Conservation (phyloP, 2,329 filamentous ascomycete genomes). For the Sarocladium strictum region DNA sequence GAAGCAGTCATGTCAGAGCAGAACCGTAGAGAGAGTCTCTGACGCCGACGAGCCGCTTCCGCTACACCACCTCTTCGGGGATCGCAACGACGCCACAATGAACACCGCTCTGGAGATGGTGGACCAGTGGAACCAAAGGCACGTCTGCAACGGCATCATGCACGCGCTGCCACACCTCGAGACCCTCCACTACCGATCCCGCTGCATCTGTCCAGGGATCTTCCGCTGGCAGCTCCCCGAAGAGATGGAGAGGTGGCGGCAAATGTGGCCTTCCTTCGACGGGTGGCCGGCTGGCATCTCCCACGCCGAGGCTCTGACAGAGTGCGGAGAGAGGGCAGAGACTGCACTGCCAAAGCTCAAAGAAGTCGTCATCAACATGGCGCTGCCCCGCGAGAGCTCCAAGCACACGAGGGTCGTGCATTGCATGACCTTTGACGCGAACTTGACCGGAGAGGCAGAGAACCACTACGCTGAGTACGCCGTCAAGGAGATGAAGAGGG, state of each 20-base stretch:
- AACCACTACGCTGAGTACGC: background rate
- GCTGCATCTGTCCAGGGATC: background rate
- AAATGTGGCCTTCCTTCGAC: too few relatives aligned
- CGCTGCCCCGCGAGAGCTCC: background rate
- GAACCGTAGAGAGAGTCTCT: background rate
- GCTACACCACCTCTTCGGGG: background rate
- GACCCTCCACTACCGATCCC: background rate
- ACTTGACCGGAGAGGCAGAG: background rate
- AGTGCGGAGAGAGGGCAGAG: background rate
- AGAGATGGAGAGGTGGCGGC: background rate
- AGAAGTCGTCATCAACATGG: constrained; percentile 2
- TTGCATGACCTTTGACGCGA: background rate
- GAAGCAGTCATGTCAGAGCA: background rate
- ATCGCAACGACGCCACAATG: background rate
- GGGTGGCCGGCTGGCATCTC: background rate
- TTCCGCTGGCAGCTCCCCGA: background rate
- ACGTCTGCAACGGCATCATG: background rate
- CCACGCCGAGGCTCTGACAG: background rate
- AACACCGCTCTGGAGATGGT: background rate
- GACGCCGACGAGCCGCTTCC: background rate
- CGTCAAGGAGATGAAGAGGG: background rate
- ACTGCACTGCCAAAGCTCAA: background rate
- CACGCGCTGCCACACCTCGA: background rate
- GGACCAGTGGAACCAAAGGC: background rate
- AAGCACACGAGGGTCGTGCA: background rate